Percentiles rank a stretch among this genome's conserved stretches.
Evolutionary conservation across 1,284 basidiomycete genomes (phyloP).

Genomic region (Tilletia walkeri): DNA sequence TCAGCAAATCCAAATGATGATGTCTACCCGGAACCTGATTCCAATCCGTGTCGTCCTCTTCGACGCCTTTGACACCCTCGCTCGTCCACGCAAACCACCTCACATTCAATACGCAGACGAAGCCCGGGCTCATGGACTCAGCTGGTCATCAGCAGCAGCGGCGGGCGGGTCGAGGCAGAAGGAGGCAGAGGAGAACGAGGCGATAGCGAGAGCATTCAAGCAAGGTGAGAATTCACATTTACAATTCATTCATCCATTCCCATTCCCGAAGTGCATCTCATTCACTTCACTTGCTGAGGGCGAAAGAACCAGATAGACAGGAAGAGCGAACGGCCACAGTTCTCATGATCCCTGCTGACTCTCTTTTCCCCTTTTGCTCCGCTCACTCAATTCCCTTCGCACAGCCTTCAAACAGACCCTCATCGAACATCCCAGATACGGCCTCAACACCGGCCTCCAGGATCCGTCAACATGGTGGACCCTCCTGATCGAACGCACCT

Average conservation of each 20-base stretch:
- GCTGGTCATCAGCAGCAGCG: background rate
- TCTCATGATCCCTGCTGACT: background rate
- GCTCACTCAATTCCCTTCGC: background rate
- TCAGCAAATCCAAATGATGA: too few relatives aligned
- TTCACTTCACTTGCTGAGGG: background rate
- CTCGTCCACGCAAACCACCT: constrained; percentile 30
- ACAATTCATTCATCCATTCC: background rate
- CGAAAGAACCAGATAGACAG: too few relatives aligned
- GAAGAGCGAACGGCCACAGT: background rate
- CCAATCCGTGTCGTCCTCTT: constrained; percentile 32
- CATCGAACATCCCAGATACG: constrained; percentile 34
- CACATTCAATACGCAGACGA: constrained; percentile 35
- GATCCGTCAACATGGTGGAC: constrained; percentile 39
- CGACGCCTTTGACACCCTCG: constrained; percentile 43
- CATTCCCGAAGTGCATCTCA: background rate
- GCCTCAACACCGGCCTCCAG: constrained; percentile 28
- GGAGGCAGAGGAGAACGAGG: constrained; percentile 8
- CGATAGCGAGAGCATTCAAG: constrained; percentile 30
- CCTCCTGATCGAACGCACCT: constrained; percentile 34
- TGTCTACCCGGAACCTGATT: background rate
- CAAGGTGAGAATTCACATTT: constrained; percentile 14
- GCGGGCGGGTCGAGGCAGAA: background rate
- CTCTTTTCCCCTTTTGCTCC: background rate
- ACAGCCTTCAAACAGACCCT: constrained; percentile 29
- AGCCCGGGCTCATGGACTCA: constrained; percentile 24